Base-by-base conservation (phyloP, 1,284 basidiomycete species). In the Pulchroboletus neoregius region DNA sequence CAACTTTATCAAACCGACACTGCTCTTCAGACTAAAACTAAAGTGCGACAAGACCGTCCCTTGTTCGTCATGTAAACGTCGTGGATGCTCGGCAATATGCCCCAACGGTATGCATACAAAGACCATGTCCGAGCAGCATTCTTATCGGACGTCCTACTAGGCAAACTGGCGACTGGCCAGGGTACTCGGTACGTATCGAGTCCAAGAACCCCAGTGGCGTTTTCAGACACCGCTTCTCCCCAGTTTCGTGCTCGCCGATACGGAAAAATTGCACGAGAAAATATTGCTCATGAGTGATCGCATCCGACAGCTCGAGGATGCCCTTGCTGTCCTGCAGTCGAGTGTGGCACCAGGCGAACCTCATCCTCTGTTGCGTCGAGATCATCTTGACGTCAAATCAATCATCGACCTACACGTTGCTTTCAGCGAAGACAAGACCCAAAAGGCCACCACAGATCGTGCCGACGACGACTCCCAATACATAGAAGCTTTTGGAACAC, bases 11-110 rank as follows among this genome's bases (percentile, higher is more conserved):
- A n/a, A 35, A 31, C 44, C 9, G n/a, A 49, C 18, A 9, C 15
- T 6, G 10, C n/a, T 28, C 10, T 22, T 6, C 53, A 84, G 82
- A n/a, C 69, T 87, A 39, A 87, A 87, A 62, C 66, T 87, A 40
- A 87, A 86, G 65, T 87, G 85, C 61, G 84, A 87, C 68, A 87
- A 85, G 66, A 82, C 76, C 11, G 75, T 86, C 2, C 85, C 85
- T 3, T 87, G 85, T 55, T 78, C 82, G 15, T 87, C 83, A 59
- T 84, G 84, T 60, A 84, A 80, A 58, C 76, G 84, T 33, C 72
- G 85, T 53, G 84, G 84, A 18, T 87, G 85, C 58, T 78, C 82
- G 3, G 78, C 80, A 10, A 85, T 87, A 50, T 88, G 86, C 66
- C 84, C 85, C 2, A 85, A 87, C 56, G 85, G 84, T 63, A 62